Evolutionary conservation across 2,329 filamentous ascomycete genomes (phyloP).

Genomic region (Apiospora arundinis): DNA sequence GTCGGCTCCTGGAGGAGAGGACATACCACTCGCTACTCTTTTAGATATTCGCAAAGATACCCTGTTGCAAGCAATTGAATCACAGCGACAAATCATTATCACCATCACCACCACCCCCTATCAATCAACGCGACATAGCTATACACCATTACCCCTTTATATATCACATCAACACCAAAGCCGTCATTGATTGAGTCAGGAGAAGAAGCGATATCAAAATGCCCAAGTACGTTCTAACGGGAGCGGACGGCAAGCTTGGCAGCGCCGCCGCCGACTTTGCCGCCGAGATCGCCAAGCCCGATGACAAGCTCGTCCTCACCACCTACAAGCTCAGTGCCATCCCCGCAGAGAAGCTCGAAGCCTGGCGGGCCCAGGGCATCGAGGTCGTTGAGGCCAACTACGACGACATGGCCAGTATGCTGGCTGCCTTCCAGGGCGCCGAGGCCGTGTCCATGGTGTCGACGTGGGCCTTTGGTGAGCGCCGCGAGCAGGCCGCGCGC

Average conservation of each 20-base stretch:
- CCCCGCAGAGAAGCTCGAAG: constrained; percentile 21
- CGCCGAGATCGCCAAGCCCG: constrained; percentile 26
- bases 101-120: background rate
- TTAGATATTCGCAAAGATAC: background rate
- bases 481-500: constrained; percentile 27
- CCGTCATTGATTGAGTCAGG: background rate
- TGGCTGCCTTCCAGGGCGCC: constrained; percentile 29
- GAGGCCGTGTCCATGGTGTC: constrained; percentile 32
- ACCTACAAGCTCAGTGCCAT: constrained; percentile 22
- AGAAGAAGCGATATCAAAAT: constrained; percentile 17
- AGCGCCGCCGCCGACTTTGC: constrained; percentile 28
- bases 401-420: constrained; percentile 27
- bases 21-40: background rate
- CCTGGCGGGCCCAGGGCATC: constrained; percentile 23
- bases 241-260: constrained; percentile 29
- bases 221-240: constrained; percentile 30
- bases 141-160: background rate
- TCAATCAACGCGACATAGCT: background rate
- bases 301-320: constrained; percentile 29
- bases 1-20: background rate
- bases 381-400: constrained; percentile 27
- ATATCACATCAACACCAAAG: background rate
- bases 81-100: background rate
- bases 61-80: background rate
- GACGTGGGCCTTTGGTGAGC: constrained; percentile 30